Evolutionary conservation across 2,329 filamentous ascomycete species (phyloP).

Genomic region (Aspergillus flavus): DNA sequence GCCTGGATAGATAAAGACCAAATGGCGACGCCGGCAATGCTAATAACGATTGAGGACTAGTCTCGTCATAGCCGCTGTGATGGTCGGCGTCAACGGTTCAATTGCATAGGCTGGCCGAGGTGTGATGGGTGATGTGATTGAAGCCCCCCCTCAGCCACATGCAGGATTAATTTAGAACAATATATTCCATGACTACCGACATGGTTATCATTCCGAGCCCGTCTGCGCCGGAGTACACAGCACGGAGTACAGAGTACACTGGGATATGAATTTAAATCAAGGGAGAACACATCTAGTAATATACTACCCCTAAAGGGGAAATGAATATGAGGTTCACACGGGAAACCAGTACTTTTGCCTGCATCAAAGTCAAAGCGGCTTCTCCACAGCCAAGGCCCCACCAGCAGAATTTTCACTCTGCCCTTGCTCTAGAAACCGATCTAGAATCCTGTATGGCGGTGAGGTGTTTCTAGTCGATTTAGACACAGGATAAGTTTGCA

Average conservation of each 20-base stretch:
- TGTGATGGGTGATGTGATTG: slow-evolving; percentile 4
- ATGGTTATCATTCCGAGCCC: neutral
- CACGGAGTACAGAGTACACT: neutral
- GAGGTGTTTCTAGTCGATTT: neutral
- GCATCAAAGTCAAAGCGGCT: slow-evolving; percentile 12
- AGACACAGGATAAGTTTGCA: neutral
- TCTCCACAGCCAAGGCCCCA: slow-evolving; percentile 17
- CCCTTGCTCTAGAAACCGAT: slow-evolving; percentile 21
- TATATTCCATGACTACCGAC: neutral
- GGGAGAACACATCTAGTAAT: neutral
- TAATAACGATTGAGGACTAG: slow-evolving; percentile 1
- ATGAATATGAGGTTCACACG: slow-evolving; percentile 3
- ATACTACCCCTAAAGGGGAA: neutral
- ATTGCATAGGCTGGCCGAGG: slow-evolving; percentile 9
- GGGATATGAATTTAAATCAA: neutral
- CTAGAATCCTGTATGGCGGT: slow-evolving; percentile 8
- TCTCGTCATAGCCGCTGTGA: neutral
- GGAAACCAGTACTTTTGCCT: slow-evolving; percentile 5
- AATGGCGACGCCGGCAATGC: neutral
- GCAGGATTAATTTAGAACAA: slow-evolving; percentile 3
- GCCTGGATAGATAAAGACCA: neutral
- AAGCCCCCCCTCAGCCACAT: slow-evolving; percentile 1
- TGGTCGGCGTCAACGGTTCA: slow-evolving; percentile 15
- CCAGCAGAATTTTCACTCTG: slow-evolving; percentile 25
- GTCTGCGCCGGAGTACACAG: neutral